Conservation (phyloP, 371 early-diverging fungal genomes). For the Chytridium lagenaria region DNA sequence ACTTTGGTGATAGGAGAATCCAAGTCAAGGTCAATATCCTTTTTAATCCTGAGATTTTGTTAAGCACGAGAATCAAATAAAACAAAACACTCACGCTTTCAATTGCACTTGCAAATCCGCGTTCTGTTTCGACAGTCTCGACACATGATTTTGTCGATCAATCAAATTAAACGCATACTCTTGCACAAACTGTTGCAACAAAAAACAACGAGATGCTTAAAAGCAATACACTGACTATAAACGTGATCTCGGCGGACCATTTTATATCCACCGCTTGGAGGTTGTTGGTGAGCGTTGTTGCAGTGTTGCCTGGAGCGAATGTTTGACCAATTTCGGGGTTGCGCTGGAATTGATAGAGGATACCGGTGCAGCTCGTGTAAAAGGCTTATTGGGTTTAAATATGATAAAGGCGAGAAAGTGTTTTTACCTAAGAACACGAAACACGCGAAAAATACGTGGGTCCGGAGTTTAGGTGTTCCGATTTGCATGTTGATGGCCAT, state of each 20-base stretch:
- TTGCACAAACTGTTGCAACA: slow-evolving; percentile 50
- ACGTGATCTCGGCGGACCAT: slow-evolving; percentile 41
- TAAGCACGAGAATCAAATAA: not conserved
- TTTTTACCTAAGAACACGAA: slow-evolving; percentile 29
- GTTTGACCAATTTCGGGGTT: not conserved
- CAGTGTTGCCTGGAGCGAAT: not conserved
- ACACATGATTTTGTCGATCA: slow-evolving; percentile 40
- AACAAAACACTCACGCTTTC: slow-evolving; percentile 28
- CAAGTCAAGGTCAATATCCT: slow-evolving; percentile 51
- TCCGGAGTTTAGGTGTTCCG: slow-evolving; percentile 32
- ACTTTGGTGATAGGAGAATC: slow-evolving; percentile 63
- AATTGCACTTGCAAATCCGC: slow-evolving; percentile 46
- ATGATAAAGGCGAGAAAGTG: not conserved
- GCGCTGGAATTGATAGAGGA: not conserved
- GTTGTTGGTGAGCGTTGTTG: not conserved
- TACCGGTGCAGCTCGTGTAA: slow-evolving; percentile 6
- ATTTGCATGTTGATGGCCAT: slow-evolving; percentile 50
- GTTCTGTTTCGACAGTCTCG: slow-evolving; percentile 39
- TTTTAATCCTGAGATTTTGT: slow-evolving; percentile 31
- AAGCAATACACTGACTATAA: slow-evolving; percentile 40
- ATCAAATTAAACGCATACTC: slow-evolving; percentile 49
- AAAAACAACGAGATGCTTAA: slow-evolving; percentile 35
- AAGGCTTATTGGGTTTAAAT: slow-evolving; percentile 1
- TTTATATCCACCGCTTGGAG: slow-evolving; percentile 1
- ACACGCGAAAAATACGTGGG: slow-evolving; percentile 30